phyloP scores from a whole-genome alignment of 108 stramenopile genomes.

The Nannochloropsis gaditana region DNA sequence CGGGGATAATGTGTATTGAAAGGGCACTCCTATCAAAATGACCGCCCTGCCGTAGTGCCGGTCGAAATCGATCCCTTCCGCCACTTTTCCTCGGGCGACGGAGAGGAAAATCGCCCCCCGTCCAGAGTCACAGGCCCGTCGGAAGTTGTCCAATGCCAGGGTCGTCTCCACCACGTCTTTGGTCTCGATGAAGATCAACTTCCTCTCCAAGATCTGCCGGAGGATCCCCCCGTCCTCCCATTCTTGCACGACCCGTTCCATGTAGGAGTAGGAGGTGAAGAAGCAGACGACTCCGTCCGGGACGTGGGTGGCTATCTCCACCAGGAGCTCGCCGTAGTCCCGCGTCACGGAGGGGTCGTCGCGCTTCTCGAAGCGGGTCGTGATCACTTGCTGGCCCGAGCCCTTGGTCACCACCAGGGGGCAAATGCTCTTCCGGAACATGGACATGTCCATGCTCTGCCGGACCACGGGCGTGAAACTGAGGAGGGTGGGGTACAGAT shows the following conservation, averaged over 20 bases:
- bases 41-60: conserved; percentile 96
- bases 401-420: conserved; percentile 85
- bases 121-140: conserved; percentile 93
- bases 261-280: conserved; percentile 95
- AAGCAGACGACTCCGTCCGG: conserved; percentile 97
- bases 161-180: conserved; percentile 99
- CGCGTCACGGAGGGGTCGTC: conserved; percentile 85
- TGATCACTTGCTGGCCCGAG: conserved; percentile 36
- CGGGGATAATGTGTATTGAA: conserved; percentile 95
- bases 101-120: conserved; percentile 97
- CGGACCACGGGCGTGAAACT: conserved; percentile 91
- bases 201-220: conserved; percentile 76
- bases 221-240: conserved; percentile 87
- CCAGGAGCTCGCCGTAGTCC: conserved; percentile 82
- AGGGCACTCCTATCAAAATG: conserved; percentile 96
- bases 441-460: conserved; percentile 91
- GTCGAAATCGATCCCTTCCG: conserved; percentile 99
- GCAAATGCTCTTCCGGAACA: conserved; percentile 92
- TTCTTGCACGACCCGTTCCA: conserved; percentile 85
- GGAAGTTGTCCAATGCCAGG: conserved; percentile 90
- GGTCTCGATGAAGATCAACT: conserved; percentile 96
- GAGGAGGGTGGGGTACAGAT: conserved; percentile 95
- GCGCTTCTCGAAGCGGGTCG: conserved; percentile 50
- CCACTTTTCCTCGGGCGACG: conserved; percentile 87
- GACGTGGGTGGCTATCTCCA: conserved; percentile 74